A percentile compares a stretch with the other conserved stretches of the same genome.
Evolutionary conservation across 2,329 filamentous ascomycete species (phyloP).

Genomic region (Colletotrichum tropicale): DNA sequence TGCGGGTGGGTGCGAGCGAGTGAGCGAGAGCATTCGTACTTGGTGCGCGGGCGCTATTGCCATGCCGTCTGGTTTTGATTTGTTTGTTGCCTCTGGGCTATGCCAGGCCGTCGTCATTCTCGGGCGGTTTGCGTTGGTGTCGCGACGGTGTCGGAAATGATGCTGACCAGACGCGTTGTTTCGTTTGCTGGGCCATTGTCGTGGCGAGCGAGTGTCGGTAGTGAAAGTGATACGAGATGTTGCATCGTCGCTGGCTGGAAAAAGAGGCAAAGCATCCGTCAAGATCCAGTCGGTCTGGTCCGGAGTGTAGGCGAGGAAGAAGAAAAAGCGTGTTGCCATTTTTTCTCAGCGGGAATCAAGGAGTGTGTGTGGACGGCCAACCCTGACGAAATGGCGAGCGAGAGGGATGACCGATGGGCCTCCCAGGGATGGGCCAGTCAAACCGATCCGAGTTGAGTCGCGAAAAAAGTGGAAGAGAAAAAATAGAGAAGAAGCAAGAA

Average conservation of each 20-base stretch:
- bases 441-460: neutral
- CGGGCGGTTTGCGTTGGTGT: neutral
- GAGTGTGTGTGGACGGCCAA: conserved; percentile 3
- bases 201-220: neutral
- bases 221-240: neutral
- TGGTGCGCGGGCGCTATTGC: neutral
- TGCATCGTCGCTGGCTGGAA: neutral
- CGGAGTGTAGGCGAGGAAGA: neutral
- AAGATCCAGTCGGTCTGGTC: neutral
- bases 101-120: neutral
- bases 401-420: neutral
- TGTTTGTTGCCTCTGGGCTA: neutral
- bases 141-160: neutral
- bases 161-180: neutral
- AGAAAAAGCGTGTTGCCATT: neutral
- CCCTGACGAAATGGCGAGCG: neutral
- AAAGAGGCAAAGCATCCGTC: neutral
- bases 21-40: neutral
- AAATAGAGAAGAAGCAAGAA: neutral
- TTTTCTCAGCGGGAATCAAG: neutral
- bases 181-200: neutral
- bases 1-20: neutral
- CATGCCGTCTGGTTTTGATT: neutral
- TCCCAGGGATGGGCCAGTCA: conserved; percentile 12
- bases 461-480: neutral